A percentile compares a stretch with the other conserved stretches of the same genome.
Evolutionary conservation across 495 filamentous ascomycete genomes (phyloP).

Genomic region (Opeltia flavorubescens): DNA sequence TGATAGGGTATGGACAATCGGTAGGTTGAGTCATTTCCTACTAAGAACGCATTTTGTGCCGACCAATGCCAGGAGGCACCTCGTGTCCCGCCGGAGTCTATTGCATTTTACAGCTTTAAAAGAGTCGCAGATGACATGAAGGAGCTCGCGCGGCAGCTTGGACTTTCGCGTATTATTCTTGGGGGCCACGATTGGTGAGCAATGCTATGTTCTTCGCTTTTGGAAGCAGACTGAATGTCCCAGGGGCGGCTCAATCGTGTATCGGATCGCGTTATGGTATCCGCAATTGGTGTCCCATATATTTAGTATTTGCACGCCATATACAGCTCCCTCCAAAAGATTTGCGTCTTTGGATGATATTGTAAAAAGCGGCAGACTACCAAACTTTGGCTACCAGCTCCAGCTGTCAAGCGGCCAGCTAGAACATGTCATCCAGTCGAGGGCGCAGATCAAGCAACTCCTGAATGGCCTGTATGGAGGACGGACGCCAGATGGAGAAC

Average conservation of each 20-base stretch:
- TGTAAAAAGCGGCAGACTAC: conserved; percentile 35
- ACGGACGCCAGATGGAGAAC: conserved; percentile 35
- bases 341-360: conserved; percentile 40
- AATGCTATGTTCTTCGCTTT: not conserved
- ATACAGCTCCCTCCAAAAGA: conserved; percentile 31
- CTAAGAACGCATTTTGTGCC: too few species aligned
- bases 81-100: conserved; percentile 31
- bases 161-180: conserved; percentile 47
- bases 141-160: conserved; percentile 44
- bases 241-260: conserved; percentile 43
- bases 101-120: conserved; percentile 52
- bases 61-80: conserved; percentile 39
- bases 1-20: conserved; percentile 69
- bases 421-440: conserved; percentile 40
- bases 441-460: conserved; percentile 49
- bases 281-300: conserved; percentile 57
- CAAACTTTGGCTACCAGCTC: conserved; percentile 74
- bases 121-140: conserved; percentile 55
- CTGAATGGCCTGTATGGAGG: conserved; percentile 58
- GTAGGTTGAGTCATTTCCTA: conserved; percentile 24
- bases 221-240: not conserved
- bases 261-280: conserved; percentile 53
- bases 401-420: conserved; percentile 55
- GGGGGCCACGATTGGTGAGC: conserved; percentile 76
- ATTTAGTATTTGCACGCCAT: conserved; percentile 71